These are phyloP conservation scores for Roridomyces roridus DNA, from an alignment of 768 basidiomycete genomes.

Conservation along the genomic window DNA sequence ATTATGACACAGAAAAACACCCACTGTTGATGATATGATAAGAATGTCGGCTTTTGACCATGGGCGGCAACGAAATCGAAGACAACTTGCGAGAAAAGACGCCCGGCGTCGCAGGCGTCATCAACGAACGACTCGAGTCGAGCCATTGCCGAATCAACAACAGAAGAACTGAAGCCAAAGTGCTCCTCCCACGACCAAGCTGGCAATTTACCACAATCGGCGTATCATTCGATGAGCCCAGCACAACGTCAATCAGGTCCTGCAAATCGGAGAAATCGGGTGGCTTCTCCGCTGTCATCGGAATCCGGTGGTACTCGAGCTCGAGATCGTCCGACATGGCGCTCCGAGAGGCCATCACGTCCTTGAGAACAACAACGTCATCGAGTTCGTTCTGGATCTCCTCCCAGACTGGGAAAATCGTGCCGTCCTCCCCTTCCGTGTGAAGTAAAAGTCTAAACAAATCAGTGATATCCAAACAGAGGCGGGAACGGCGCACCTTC, in stretches of 20 bases:
- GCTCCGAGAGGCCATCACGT: conserved; percentile 77
- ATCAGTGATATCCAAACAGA: background rate
- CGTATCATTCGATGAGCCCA: conserved; percentile 70
- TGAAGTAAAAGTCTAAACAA: conserved; percentile 78
- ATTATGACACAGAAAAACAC: conserved; percentile 28
- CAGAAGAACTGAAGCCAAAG: conserved; percentile 86
- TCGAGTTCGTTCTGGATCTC: conserved; percentile 62
- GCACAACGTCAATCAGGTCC: conserved; percentile 80
- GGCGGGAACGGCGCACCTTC: conserved; percentile 58
- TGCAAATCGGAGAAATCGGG: conserved; percentile 77
- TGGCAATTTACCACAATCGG: conserved; percentile 96
- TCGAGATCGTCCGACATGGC: conserved; percentile 54
- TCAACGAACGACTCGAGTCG: conserved; percentile 45
- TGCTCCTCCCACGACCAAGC: conserved; percentile 90
- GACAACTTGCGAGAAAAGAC: conserved; percentile 50
- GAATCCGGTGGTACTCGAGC: conserved; percentile 83
- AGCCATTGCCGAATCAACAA: conserved; percentile 88
- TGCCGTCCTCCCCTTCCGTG: conserved; percentile 85
- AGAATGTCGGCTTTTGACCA: conserved; percentile 58
- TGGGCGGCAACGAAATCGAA: conserved; percentile 41
- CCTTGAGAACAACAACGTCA: conserved; percentile 83
- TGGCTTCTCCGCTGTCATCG: conserved; percentile 89
- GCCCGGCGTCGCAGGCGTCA: conserved; percentile 45
- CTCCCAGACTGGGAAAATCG: conserved; percentile 95
- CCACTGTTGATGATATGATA: conserved; percentile 91